Evolutionary conservation across 2,329 filamentous ascomycete species (phyloP), one percentile per base, ranked within the genome.

Genomic region (Diaporthe eres): DNA sequence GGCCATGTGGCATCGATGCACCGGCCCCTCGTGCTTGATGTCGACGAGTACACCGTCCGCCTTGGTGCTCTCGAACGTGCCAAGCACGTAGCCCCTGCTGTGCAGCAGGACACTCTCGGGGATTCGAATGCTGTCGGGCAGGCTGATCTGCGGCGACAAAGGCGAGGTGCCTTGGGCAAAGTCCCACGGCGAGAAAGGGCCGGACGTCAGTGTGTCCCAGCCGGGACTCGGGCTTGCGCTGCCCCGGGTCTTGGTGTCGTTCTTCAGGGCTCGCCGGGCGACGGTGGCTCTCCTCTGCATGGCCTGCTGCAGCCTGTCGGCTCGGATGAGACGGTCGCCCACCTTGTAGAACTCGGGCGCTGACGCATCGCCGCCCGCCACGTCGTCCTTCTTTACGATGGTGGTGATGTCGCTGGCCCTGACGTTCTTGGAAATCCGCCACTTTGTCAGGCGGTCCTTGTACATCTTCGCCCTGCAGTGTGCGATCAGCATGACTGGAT

Each of bases 401-500:
- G 61, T 60, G 39, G 25, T 70, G 39, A 74, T 74, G 39, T 74
- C 72, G 61, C 61, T 74, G 63, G 61, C 61, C 72, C 61, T 74
- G 63, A 74, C 53, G 53, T 74, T 74, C 53, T 74, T 74, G 28
- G 61, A 67, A 22, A 74, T 74, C 4, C 72, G 72, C 72, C 72
- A 74, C 42, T 71, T 55, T 8, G 51, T 60, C 51, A 74, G n/a
- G 53, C 72, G 72, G 42, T 74, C 72, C 25, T 74, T 74, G 63
- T 70, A 74, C 72, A 74, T 74, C 53, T 74, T 74, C 19, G 61
- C 49, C 31, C 72, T 74, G 63, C 34, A 13, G 3, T 19, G 22
- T 39, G 65, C 47, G 8, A 53, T 68, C 31, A 68, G 44, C 25
- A 53, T 53, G 12, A 28, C 13, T 25, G 34, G 47, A 47, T 7